phyloP scores from a whole-genome alignment of 2,329 filamentous ascomycete genomes.

The Thielaviopsis ethacetica region DNA sequence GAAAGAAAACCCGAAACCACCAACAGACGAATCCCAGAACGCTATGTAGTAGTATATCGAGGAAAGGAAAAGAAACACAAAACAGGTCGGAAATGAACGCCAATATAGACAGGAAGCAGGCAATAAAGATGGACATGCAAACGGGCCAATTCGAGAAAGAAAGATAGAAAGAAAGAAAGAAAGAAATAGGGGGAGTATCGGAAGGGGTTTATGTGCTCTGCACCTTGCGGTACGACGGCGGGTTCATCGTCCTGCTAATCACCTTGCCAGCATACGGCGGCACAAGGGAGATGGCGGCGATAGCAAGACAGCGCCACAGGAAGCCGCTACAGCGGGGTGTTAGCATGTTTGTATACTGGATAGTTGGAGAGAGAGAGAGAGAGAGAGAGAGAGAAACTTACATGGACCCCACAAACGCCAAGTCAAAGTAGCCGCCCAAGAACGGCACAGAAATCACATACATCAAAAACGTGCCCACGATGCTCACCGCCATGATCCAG shows the following conservation, averaged over 20 bases:
- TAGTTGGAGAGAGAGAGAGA: neutral
- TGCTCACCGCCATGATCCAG: slow-evolving; percentile 70
- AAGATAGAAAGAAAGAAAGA: neutral
- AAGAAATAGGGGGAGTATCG: no score
- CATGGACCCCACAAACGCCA: slow-evolving; percentile 58
- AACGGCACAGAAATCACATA: slow-evolving; percentile 77
- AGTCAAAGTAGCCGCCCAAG: slow-evolving; percentile 75
- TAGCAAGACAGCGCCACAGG: slow-evolving; percentile 71
- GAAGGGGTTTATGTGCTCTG: slow-evolving; percentile 38
- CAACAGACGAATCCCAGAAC: no score
- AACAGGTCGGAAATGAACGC: neutral
- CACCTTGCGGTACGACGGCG: slow-evolving; percentile 90
- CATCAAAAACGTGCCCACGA: slow-evolving; percentile 67
- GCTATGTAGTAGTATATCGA: no score
- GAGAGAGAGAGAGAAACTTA: slow-evolving; percentile 22
- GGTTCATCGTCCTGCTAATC: slow-evolving; percentile 69
- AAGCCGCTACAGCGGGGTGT: slow-evolving; percentile 43
- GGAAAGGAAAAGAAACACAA: neutral
- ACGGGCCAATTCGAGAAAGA: neutral
- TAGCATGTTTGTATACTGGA: neutral
- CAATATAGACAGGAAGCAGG: neutral
- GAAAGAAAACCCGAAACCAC: neutral
- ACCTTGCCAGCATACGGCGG: slow-evolving; percentile 81
- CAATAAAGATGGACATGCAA: neutral
- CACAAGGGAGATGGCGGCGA: slow-evolving; percentile 63